These are phyloP conservation scores for Xylariaceae sp. DNA, from an alignment of 2,329 filamentous ascomycete genomes.

Conservation along the genomic window DNA sequence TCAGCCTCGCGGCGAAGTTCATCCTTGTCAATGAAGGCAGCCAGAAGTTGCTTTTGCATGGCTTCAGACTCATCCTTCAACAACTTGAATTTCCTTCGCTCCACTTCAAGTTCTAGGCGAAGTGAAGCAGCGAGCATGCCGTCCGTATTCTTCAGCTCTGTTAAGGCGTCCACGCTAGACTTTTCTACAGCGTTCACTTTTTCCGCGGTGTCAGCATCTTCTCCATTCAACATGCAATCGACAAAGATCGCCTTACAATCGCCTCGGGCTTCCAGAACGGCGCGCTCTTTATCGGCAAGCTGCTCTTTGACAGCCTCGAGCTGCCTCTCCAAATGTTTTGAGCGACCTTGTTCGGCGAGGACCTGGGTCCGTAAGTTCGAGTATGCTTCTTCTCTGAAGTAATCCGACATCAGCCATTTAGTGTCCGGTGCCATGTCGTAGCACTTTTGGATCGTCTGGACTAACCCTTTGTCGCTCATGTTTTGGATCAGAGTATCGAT, in stretches of 20 bases:
- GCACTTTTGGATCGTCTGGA: conserved; percentile 35
- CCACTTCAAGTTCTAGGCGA: conserved; percentile 52
- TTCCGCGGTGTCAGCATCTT: conserved; percentile 25
- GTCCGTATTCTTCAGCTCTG: conserved; percentile 57
- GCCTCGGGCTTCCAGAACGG: conserved; percentile 48
- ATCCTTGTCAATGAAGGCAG: conserved; percentile 58
- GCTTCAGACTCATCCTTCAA: conserved; percentile 51
- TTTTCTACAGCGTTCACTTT: conserved; percentile 51
- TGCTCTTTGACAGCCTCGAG: conserved; percentile 42
- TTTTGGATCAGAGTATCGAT: conserved; percentile 51
- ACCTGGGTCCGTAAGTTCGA: conserved; percentile 48
- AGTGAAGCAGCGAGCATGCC: conserved; percentile 56
- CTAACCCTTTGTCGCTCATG: conserved; percentile 54
- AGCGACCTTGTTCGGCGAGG: conserved; percentile 45
- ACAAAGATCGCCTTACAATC: conserved; percentile 43
- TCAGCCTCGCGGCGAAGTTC: conserved; percentile 54
- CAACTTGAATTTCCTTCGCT: conserved; percentile 48
- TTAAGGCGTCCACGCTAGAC: conserved; percentile 51
- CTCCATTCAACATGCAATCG: conserved; percentile 16
- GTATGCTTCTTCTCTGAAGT: conserved; percentile 51
- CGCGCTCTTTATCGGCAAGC: conserved; percentile 51
- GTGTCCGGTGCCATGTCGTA: conserved; percentile 29
- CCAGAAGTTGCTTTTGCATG: conserved; percentile 57
- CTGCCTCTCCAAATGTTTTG: conserved; percentile 40
- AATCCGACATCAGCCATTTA: conserved; percentile 42